Conservation (phyloP, 441 rosid species). For the Gossypium davidsonii region DNA sequence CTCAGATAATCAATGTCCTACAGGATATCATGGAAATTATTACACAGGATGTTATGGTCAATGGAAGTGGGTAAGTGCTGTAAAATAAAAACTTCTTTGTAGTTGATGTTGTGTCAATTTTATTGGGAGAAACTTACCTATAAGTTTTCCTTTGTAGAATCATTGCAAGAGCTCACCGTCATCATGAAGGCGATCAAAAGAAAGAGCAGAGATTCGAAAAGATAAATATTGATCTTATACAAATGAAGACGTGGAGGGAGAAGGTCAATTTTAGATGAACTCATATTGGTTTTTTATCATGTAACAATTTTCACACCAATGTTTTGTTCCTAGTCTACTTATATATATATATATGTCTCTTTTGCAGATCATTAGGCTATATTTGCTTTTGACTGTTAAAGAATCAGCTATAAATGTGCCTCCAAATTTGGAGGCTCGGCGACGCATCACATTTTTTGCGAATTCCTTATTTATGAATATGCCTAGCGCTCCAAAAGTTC, state of each 20-base stretch:
- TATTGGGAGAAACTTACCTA: constrained; percentile 6
- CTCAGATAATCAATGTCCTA: constrained; percentile 81
- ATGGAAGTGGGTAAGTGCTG: constrained; percentile 70
- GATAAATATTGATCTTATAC: constrained; percentile 36
- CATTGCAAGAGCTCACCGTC: constrained; percentile 41
- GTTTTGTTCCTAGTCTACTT: constrained; percentile 10
- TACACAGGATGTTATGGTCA: constrained; percentile 62
- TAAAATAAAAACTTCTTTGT: constrained; percentile 7
- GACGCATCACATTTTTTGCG: constrained; percentile 94
- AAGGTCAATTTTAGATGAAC: constrained; percentile 45
- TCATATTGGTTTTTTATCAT: not conserved
- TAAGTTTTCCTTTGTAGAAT: constrained; percentile 37
- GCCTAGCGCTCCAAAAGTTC: constrained; percentile 90
- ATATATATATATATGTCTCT: not conserved
- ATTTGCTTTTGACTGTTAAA: constrained; percentile 78
- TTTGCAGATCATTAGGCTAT: constrained; percentile 64
- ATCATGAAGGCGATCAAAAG: constrained; percentile 20
- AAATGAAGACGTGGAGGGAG: constrained; percentile 47
- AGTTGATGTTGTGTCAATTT: not conserved
- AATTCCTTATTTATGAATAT: constrained; percentile 90
- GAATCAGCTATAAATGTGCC: constrained; percentile 97
- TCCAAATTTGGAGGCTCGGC: constrained; percentile 87
- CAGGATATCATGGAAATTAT: constrained; percentile 93
- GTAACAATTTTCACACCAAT: constrained; percentile 10
- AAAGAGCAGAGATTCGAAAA: constrained; percentile 76